Percentiles rank a stretch among this genome's conserved stretches.
phyloP scores from a whole-genome alignment of 179 eudicot species.

The Silene coronaria region DNA sequence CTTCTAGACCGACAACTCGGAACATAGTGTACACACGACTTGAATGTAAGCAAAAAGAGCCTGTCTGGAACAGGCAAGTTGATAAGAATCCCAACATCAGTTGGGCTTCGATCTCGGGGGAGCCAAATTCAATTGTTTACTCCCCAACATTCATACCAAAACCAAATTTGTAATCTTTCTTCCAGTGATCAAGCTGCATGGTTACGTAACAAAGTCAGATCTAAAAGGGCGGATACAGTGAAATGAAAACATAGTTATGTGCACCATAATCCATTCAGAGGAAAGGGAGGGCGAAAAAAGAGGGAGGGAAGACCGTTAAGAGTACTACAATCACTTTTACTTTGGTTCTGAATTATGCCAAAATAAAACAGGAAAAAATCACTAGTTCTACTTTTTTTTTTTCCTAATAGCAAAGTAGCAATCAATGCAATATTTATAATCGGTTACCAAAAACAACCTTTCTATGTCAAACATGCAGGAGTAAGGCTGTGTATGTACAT shows the following conservation, averaged over 20 bases:
- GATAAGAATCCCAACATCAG: slow-evolving; percentile 4
- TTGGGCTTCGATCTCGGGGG: slow-evolving; percentile 14
- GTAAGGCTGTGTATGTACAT: no score
- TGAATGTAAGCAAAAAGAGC: slow-evolving; percentile 12
- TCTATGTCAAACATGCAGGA: no score
- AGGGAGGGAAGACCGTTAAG: not conserved
- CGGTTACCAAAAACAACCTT: no score
- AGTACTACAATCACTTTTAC: no score
- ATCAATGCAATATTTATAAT: no score
- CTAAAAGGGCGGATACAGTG: not conserved
- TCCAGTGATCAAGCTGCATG: slow-evolving; percentile 77
- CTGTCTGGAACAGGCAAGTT: slow-evolving; percentile 7
- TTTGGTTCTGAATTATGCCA: no score
- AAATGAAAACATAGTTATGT: not conserved
- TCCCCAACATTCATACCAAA: slow-evolving; percentile 89
- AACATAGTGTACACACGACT: slow-evolving; percentile 17
- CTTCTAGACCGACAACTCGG: slow-evolving; percentile 19
- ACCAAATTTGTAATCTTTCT: slow-evolving; percentile 94
- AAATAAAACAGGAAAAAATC: no score
- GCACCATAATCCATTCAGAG: not conserved
- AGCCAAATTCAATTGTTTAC: slow-evolving; percentile 27
- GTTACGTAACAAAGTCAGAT: not conserved
- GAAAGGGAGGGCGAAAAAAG: not conserved
- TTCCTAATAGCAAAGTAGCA: no score
- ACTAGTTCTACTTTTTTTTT: no score